Evolutionary conservation across 1,284 basidiomycete species (phyloP), one percentile per base, ranked within the genome.

Genomic region (Ceratobasidium sp.): DNA sequence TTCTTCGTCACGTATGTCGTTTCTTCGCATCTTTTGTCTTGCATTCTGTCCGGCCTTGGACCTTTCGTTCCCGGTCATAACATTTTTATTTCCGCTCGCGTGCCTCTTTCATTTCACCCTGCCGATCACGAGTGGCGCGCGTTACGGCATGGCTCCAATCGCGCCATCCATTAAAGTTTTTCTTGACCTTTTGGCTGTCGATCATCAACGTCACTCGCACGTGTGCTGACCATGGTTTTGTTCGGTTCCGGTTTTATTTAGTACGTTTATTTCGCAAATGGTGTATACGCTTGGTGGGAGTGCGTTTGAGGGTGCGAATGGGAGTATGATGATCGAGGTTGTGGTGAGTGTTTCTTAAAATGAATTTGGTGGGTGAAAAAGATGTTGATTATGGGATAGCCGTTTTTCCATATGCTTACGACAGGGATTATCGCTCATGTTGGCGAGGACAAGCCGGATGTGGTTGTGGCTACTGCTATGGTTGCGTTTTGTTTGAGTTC

Each of bases 241-340:
- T 9, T 59, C 56, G 56, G 23, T 38, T 64, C 33, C 57, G 46
- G 9, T 23, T 13, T 44, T 82, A 85, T 15, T 78, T 76, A 90
- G 89, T 0, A 91, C 91, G 73, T 87, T 97, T 77, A 85, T 98
- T 48, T 88, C 95, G 0, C 97, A 99, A 84, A 86, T 98, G 23
- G 90, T 94, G 0, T 99, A 95, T 84, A 93, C 94, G 0, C 86
- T 91, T 17, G 96, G 96, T 0, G 96, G 95, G 0, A 96, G 94
- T 80, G 94, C 93, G 54, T 99, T 99, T 84, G 89, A 89, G 13
- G 93, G 94, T 64, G 95, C 93, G 0, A 99, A 98, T 85, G 96
- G 96, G 10, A 97, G 94, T 75, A 98, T 99, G 96, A 98, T 98
- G 96, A 99, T 99, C 80, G 97, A 99, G 85, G 95, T 96, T 13